phyloP scores from a whole-genome alignment of 805 yeast species.

The Lipomyces starkeyi region DNA sequence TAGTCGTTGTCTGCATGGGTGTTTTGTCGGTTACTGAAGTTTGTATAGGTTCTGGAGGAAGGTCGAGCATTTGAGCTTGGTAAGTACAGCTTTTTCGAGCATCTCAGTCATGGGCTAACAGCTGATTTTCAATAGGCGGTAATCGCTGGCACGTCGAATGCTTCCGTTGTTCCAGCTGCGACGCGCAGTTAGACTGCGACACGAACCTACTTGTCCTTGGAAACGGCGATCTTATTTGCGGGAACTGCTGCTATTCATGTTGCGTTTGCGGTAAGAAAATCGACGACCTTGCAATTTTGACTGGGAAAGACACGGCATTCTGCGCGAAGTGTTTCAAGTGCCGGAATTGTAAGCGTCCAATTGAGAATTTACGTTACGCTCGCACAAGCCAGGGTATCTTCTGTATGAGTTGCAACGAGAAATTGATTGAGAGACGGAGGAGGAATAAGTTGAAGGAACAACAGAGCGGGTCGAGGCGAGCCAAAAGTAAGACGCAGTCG shows the following conservation, averaged over 20 bases:
- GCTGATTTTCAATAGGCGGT: slow-evolving; percentile 56
- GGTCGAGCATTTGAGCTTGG: slow-evolving; percentile 92
- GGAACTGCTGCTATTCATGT: slow-evolving; percentile 91
- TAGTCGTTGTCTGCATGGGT: not conserved
- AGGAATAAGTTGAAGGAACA: slow-evolving; percentile 48
- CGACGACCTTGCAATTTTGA: slow-evolving; percentile 89
- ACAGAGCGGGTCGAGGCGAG: slow-evolving; percentile 4
- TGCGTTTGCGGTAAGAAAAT: slow-evolving; percentile 83
- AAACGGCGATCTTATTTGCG: slow-evolving; percentile 88
- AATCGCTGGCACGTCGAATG: slow-evolving; percentile 96
- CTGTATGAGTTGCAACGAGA: slow-evolving; percentile 91
- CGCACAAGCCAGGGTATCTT: slow-evolving; percentile 90
- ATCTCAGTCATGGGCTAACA: not conserved
- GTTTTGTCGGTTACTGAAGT: slow-evolving; percentile 34
- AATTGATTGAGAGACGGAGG: slow-evolving; percentile 74
- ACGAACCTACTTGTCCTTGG: slow-evolving; percentile 91
- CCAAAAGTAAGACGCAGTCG: not conserved
- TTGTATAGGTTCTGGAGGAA: slow-evolving; percentile 67
- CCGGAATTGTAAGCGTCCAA: slow-evolving; percentile 81
- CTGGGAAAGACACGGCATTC: slow-evolving; percentile 88
- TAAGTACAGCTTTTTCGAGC: slow-evolving; percentile 26
- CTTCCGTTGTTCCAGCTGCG: slow-evolving; percentile 87
- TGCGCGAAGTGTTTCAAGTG: slow-evolving; percentile 91
- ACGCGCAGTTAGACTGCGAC: slow-evolving; percentile 77
- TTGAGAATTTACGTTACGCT: slow-evolving; percentile 89